Base-by-base conservation (phyloP, 1,284 basidiomycete genomes). In the Rhizoctonia solani region DNA sequence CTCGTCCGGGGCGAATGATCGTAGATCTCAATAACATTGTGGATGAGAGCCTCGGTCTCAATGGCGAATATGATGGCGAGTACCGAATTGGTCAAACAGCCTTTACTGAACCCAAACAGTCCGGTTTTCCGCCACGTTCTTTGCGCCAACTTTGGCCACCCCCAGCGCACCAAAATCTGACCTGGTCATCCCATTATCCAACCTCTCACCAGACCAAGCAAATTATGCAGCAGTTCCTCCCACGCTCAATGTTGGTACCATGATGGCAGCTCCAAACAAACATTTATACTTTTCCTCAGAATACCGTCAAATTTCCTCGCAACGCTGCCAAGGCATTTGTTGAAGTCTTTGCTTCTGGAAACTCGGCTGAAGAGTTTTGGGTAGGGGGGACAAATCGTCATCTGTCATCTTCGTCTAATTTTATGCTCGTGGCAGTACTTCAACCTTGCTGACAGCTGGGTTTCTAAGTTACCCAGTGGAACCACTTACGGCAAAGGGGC, bases 361-460 rank as follows among this genome's bases (percentile, higher is more conserved):
- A 90, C 71, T 83, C 81, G 4, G 76, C 85, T 14, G 89, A 91
- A 76, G 89, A 91, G 75, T 89, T 89, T 73, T 91, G 89, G 89
- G 88, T 88, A 72, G 55, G 79, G 9, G n/a, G 47, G 49, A 50
- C 30, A 68, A 30, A 47, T 65, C 8, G 44, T 69, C 30, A 66
- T 68, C 67, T 53, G 70, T 21, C 50, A 21, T 30, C 13, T 11
- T 9, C 21, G 19, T 21, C 56, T 5, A 37, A 34, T 30, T 50
- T 30, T 29, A 44, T 34, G 49, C 44, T 47, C n/a, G n/a, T n/a
- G n/a, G n/a, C 73, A 90, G 90, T 93, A 90, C 74, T 86, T 82
- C 76, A 89, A 90, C 70, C 79, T 82, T 32, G 81, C 89, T 0
- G 84, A 90, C 72, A 74, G 85, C 67, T 87, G 86, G 73, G 71